phyloP scores from a whole-genome alignment of 2,329 filamentous ascomycete species.

The Xylariaceae sp. region DNA sequence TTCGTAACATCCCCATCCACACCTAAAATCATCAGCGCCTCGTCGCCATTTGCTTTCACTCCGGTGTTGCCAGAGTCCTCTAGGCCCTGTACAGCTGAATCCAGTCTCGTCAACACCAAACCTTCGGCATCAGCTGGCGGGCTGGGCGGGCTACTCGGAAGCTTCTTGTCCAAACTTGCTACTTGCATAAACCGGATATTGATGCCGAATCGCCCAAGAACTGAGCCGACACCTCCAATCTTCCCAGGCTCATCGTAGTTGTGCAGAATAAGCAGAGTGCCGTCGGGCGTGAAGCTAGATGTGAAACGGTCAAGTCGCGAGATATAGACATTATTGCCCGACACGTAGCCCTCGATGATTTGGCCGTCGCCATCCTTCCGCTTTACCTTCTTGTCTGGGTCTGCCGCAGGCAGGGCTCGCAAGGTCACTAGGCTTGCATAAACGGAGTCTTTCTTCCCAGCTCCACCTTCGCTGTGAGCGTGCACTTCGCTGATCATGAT shows the following conservation, averaged over 20 bases:
- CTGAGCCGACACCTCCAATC: constrained; percentile 74
- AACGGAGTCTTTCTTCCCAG: constrained; percentile 56
- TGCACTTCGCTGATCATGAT: constrained; percentile 75
- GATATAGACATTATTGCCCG: constrained; percentile 64
- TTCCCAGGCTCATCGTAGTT: constrained; percentile 82
- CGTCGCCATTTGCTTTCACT: constrained; percentile 45
- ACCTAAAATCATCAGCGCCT: constrained; percentile 80
- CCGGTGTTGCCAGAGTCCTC: constrained; percentile 7
- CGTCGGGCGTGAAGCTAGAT: constrained; percentile 70
- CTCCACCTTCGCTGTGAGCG: constrained; percentile 38
- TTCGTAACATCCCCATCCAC: constrained; percentile 64
- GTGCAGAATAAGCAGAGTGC: constrained; percentile 72
- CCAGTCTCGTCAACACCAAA: background rate
- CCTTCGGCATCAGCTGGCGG: background rate
- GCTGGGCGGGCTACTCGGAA: background rate
- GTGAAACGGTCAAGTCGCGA: constrained; percentile 71
- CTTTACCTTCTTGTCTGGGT: constrained; percentile 14
- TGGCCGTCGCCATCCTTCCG: constrained; percentile 20
- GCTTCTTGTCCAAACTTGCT: constrained; percentile 14
- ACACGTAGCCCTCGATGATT: constrained; percentile 65
- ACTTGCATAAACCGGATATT: constrained; percentile 76
- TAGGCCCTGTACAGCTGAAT: background rate
- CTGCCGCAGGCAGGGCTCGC: constrained; percentile 44
- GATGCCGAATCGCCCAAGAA: constrained; percentile 66
- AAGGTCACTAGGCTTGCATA: constrained; percentile 73